Evolutionary conservation across 495 filamentous ascomycete species (phyloP).

Genomic region (Ramalina intermedia): DNA sequence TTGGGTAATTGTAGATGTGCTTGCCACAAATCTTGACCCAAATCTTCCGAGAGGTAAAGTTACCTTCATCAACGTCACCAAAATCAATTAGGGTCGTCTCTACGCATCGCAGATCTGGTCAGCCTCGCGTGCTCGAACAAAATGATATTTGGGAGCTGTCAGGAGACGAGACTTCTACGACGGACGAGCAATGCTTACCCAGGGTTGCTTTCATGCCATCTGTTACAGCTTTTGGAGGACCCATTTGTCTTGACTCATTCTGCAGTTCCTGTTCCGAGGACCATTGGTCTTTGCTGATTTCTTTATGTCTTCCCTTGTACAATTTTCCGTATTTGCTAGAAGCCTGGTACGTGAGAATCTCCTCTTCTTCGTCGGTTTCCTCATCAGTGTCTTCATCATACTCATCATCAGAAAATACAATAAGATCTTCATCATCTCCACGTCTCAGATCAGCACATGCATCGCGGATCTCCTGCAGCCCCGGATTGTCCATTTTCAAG

Average conservation of each 20-base stretch:
- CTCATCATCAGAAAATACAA: slow-evolving; percentile 6
- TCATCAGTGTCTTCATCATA: slow-evolving; percentile 17
- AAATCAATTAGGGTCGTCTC: slow-evolving; percentile 10
- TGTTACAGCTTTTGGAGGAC: no score
- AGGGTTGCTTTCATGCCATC: no score
- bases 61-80: slow-evolving; percentile 12
- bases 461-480: slow-evolving; percentile 33
- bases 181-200: no score
- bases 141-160: no score
- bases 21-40: slow-evolving; percentile 35
- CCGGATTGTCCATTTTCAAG: slow-evolving; percentile 30
- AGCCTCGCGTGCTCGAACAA: no score
- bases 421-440: slow-evolving; percentile 19
- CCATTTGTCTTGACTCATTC: no score
- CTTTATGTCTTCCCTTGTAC: neutral
- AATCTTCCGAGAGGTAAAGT: slow-evolving; percentile 19
- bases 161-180: no score
- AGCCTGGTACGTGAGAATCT: no score
- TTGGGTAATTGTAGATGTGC: slow-evolving; percentile 41
- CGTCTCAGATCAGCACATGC: slow-evolving; percentile 36
- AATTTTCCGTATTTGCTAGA: no score
- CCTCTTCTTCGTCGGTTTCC: slow-evolving; percentile 16
- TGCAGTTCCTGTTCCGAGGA: no score
- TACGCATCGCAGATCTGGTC: no score
- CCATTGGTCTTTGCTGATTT: neutral